Percentiles rank a stretch among this genome's conserved stretches.
Conservation (phyloP, 75 land plant genomes). For the Picea sitchensis region DNA sequence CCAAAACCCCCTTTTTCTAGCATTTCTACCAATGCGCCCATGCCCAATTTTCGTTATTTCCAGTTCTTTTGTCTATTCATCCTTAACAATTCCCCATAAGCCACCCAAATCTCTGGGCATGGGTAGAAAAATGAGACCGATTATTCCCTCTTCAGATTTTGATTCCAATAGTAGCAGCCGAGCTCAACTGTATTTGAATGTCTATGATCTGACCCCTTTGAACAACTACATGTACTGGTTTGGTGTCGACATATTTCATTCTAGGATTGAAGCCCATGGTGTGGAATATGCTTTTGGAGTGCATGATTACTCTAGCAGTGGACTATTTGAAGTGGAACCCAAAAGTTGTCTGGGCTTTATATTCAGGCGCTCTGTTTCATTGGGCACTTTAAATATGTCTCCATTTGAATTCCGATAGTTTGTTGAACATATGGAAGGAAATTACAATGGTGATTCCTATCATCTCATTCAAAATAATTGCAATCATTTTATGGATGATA, state of each 20-base stretch:
- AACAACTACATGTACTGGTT: conserved; percentile 81
- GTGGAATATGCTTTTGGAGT: conserved; percentile 63
- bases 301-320: conserved; percentile 51
- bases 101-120: too few relatives aligned
- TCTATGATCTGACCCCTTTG: conserved; percentile 84
- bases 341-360: conserved; percentile 50
- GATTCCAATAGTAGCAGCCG: conserved; percentile 4
- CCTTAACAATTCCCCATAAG: too few relatives aligned
- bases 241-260: conserved; percentile 87
- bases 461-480: conserved; percentile 74
- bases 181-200: conserved; percentile 48
- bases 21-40: too few relatives aligned
- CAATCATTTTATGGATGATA: conserved; percentile 79
- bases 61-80: too few relatives aligned
- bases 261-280: conserved; percentile 69
- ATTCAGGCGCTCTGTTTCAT: conserved; percentile 24
- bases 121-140: background rate
- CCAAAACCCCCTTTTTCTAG: too few relatives aligned
- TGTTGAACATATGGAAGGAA: conserved; percentile 45
- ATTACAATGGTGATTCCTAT: conserved; percentile 64
- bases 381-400: conserved; percentile 36
- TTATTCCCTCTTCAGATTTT: background rate
- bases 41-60: too few relatives aligned
- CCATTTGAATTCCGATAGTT: conserved; percentile 34
- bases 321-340: conserved; percentile 60